These are phyloP conservation scores for Tricholoma terreum DNA, from an alignment of 768 basidiomycete species.

Conservation along the genomic window DNA sequence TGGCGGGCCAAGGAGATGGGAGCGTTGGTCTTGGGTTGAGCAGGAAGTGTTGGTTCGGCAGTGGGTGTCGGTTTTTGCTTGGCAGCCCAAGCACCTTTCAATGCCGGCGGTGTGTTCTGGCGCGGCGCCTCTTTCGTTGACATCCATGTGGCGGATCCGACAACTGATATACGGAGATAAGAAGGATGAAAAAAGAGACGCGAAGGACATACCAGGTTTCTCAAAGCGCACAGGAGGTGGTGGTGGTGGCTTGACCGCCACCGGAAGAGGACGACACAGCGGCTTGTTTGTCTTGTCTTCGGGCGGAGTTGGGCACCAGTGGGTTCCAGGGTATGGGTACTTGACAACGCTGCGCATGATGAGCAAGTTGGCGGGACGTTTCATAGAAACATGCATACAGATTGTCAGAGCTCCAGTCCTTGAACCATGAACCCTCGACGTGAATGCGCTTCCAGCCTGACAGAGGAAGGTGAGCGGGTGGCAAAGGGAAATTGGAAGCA, in stretches of 20 bases:
- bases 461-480: neutral
- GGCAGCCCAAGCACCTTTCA: conserved; percentile 18
- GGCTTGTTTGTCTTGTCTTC: conserved; percentile 44
- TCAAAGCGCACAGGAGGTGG: conserved; percentile 12
- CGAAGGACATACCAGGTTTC: conserved; percentile 23
- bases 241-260: conserved; percentile 30
- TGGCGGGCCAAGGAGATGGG: neutral
- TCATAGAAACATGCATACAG: conserved; percentile 22
- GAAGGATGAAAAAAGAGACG: neutral
- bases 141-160: conserved; percentile 37
- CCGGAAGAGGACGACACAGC: conserved; percentile 44
- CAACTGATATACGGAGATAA: conserved; percentile 23
- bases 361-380: neutral
- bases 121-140: conserved; percentile 7
- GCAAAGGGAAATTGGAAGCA: neutral
- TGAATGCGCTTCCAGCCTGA: conserved; percentile 51
- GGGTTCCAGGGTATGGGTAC: conserved; percentile 39
- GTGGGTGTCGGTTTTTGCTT: neutral
- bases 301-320: conserved; percentile 37
- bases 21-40: neutral
- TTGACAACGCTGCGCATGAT: conserved; percentile 22
- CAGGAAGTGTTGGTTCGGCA: neutral
- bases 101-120: conserved; percentile 6
- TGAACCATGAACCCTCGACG: conserved; percentile 42
- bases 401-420: conserved; percentile 31